Evolutionary conservation across 371 early-diverging fungal genomes (phyloP).

Genomic region (Mucor circinelloides): DNA sequence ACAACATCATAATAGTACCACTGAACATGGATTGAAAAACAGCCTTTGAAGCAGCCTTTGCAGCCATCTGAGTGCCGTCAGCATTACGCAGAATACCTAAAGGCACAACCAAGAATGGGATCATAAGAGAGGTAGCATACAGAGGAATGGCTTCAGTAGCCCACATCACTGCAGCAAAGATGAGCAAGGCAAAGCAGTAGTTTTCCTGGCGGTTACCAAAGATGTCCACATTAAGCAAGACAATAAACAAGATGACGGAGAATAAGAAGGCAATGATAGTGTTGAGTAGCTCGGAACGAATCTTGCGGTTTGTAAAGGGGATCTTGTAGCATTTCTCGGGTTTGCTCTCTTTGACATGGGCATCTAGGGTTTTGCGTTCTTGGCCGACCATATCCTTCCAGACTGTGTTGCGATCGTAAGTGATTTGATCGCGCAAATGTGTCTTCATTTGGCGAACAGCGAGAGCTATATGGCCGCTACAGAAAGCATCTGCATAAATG

Average conservation of each 20-base stretch:
- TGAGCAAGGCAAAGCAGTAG: conserved; percentile 66
- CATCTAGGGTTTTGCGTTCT: conserved; percentile 63
- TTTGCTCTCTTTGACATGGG: conserved; percentile 54
- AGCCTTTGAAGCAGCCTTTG: conserved; percentile 77
- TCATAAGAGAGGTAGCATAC: conserved; percentile 77
- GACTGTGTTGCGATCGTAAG: conserved; percentile 80
- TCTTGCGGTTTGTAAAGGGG: conserved; percentile 28
- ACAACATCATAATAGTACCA: conserved; percentile 92
- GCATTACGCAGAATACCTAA: conserved; percentile 70
- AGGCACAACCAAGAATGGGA: conserved; percentile 77
- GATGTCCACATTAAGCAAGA: conserved; percentile 52
- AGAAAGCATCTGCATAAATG: conserved; percentile 70
- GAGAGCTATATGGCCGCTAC: conserved; percentile 49
- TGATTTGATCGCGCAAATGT: conserved; percentile 71
- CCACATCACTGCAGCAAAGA: conserved; percentile 69
- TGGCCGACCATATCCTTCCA: conserved; percentile 83
- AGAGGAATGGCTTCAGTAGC: conserved; percentile 79
- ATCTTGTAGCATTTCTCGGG: conserved; percentile 42
- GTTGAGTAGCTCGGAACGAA: conserved; percentile 33
- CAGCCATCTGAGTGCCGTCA: conserved; percentile 50
- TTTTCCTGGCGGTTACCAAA: conserved; percentile 66
- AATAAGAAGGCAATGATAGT: conserved; percentile 34
- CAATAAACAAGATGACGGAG: conserved; percentile 57
- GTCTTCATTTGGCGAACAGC: conserved; percentile 70
- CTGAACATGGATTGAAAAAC: conserved; percentile 94